Conservation (phyloP, 2,329 filamentous ascomycete genomes). For the Penicillium sp. region DNA sequence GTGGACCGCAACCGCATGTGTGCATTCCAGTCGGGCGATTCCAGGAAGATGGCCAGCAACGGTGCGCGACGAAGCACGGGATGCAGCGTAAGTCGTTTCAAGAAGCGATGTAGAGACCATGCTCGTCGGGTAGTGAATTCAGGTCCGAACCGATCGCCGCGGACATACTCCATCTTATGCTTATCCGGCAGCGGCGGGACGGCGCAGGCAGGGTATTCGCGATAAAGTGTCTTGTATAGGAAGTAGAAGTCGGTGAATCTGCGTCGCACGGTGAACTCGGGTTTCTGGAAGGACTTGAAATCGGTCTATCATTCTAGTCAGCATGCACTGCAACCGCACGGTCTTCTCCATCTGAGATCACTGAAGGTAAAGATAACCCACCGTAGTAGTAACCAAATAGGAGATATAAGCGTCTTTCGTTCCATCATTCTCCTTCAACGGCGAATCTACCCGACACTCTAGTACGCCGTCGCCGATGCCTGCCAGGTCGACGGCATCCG, state of each 20-base stretch:
- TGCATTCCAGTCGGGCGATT: slow-evolving; percentile 91
- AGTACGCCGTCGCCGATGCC: slow-evolving; percentile 64
- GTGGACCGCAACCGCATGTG: slow-evolving; percentile 74
- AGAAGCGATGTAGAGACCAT: slow-evolving; percentile 82
- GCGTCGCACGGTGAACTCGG: slow-evolving; percentile 68
- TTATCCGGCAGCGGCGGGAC: slow-evolving; percentile 94
- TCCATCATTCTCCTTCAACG: slow-evolving; percentile 90
- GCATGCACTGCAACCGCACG: too few relatives aligned
- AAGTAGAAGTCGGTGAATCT: slow-evolving; percentile 98
- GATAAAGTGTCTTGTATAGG: slow-evolving; percentile 78
- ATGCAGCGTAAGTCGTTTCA: slow-evolving; percentile 76
- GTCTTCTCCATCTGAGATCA: too few relatives aligned
- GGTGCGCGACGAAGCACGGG: slow-evolving; percentile 75
- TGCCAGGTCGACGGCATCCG: slow-evolving; percentile 52
- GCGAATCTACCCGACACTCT: slow-evolving; percentile 74
- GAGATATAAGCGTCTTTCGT: slow-evolving; percentile 95
- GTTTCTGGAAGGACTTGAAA: slow-evolving; percentile 82
- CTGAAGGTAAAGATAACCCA: too few relatives aligned
- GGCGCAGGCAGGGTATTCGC: slow-evolving; percentile 82
- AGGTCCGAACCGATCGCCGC: slow-evolving; percentile 83
- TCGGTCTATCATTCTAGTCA: slow-evolving; percentile 57
- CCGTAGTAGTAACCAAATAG: slow-evolving; percentile 89
- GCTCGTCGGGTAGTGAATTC: slow-evolving; percentile 86
- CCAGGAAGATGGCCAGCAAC: slow-evolving; percentile 80
- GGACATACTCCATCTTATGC: slow-evolving; percentile 98